Evolutionary conservation across 495 filamentous ascomycete species (phyloP).

Genomic region (Hyaloscypha bicolor): DNA sequence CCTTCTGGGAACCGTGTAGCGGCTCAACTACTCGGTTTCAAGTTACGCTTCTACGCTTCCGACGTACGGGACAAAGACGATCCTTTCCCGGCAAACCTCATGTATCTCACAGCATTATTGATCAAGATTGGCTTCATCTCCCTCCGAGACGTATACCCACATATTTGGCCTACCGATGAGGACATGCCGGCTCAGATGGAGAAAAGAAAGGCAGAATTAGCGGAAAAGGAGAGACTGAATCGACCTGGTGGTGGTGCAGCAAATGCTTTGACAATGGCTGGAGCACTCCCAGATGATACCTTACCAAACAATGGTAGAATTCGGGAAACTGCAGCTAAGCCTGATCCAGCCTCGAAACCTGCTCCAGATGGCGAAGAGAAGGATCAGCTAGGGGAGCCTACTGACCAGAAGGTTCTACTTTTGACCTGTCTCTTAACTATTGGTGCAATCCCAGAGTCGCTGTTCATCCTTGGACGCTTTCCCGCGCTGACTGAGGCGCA

Average conservation of each 20-base stretch:
- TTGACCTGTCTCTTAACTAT: slow-evolving; percentile 86
- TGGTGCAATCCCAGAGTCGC: slow-evolving; percentile 88
- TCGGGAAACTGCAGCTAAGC: slow-evolving; percentile 34
- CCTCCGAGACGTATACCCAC: slow-evolving; percentile 88
- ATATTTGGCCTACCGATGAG: slow-evolving; percentile 84
- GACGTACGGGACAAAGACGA: slow-evolving; percentile 67
- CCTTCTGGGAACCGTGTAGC: slow-evolving; percentile 86
- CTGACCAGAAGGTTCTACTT: slow-evolving; percentile 87
- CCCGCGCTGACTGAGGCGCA: slow-evolving; percentile 86
- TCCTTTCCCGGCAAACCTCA: slow-evolving; percentile 82
- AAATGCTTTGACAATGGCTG: slow-evolving; percentile 91
- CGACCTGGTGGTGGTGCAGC: slow-evolving; percentile 60
- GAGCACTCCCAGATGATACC: slow-evolving; percentile 83
- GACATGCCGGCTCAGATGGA: slow-evolving; percentile 72
- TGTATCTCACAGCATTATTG: slow-evolving; percentile 85
- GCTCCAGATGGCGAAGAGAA: slow-evolving; percentile 51
- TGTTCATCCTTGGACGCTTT: slow-evolving; percentile 90
- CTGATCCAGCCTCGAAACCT: slow-evolving; percentile 48
- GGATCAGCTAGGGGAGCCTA: slow-evolving; percentile 70
- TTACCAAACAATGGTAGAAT: slow-evolving; percentile 42
- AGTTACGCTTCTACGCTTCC: slow-evolving; percentile 89
- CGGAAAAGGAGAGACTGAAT: slow-evolving; percentile 69
- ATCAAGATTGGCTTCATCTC: slow-evolving; percentile 99
- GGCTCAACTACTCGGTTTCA: slow-evolving; percentile 95
- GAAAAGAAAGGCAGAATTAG: slow-evolving; percentile 73